Percentiles rank a stretch among this genome's conserved stretches.
These are phyloP conservation scores for Hyaloperonospora brassicae DNA, from an alignment of 352 stramenopile species.

Conservation along the genomic window DNA sequence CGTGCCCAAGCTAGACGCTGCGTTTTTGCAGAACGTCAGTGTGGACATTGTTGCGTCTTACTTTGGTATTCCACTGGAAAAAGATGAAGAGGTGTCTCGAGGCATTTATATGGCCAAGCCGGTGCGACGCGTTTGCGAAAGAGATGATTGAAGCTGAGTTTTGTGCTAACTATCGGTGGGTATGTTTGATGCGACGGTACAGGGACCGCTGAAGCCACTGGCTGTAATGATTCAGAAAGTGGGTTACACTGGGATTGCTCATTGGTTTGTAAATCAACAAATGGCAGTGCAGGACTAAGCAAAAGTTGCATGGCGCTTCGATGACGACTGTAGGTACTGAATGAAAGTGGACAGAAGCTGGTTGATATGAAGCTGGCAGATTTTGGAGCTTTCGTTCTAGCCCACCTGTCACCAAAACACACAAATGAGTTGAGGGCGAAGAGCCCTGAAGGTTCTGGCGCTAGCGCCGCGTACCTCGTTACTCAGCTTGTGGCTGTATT, in stretches of 20 bases:
- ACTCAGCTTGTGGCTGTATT: constrained; percentile 49
- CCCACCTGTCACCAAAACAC: constrained; percentile 28
- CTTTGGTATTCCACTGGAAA: constrained; percentile 64
- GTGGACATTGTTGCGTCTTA: constrained; percentile 64
- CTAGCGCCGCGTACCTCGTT: constrained; percentile 48
- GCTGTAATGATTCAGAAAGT: constrained; percentile 49
- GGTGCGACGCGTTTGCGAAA: constrained; percentile 19
- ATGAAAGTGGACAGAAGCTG: constrained; percentile 50
- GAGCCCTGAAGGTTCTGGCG: constrained; percentile 4
- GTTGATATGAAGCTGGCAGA: constrained; percentile 42
- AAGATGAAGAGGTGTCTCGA: constrained; percentile 59
- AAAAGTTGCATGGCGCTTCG: not conserved
- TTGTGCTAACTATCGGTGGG: constrained; percentile 2
- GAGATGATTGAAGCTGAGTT: not conserved
- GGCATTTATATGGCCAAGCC: constrained; percentile 80
- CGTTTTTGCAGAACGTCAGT: constrained; percentile 51
- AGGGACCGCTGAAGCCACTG: constrained; percentile 63
- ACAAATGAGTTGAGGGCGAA: constrained; percentile 16
- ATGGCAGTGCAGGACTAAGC: too few species aligned
- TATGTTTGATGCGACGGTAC: constrained; percentile 4
- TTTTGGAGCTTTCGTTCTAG: constrained; percentile 69
- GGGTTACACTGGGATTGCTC: too few species aligned
- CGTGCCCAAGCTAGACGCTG: constrained; percentile 46
- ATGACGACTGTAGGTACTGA: constrained; percentile 34
- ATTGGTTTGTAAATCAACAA: too few species aligned